Evolutionary conservation across 2,329 filamentous ascomycete genomes (phyloP).

Genomic region (Helotiales sp.): DNA sequence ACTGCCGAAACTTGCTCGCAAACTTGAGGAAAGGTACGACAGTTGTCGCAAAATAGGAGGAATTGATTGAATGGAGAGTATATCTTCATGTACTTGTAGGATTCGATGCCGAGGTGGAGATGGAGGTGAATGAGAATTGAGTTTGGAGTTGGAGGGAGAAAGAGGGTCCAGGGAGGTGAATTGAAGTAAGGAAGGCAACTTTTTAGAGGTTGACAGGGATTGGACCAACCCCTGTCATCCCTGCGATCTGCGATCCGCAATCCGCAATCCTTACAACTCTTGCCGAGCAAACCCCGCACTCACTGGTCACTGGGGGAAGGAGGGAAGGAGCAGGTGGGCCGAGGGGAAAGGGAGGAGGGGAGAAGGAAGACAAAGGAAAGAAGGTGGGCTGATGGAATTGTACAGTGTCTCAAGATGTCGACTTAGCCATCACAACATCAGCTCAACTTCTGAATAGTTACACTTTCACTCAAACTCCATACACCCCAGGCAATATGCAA

Average conservation of each 20-base stretch:
- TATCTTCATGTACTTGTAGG: neutral
- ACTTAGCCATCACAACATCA: neutral
- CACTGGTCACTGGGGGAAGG: neutral
- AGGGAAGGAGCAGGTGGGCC: neutral
- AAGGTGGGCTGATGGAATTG: neutral
- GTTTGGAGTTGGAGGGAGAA: constrained; percentile 10
- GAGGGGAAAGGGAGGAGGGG: neutral
- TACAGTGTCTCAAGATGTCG: neutral
- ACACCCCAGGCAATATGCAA: neutral
- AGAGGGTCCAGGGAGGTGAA: neutral
- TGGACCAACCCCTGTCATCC: neutral
- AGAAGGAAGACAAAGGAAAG: neutral
- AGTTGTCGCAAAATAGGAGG: neutral
- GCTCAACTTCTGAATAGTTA: neutral
- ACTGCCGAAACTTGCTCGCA: neutral
- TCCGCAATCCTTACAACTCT: neutral
- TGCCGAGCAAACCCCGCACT: neutral
- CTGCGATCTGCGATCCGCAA: too few species aligned
- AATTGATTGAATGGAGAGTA: neutral
- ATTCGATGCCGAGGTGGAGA: neutral
- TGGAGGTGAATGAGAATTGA: neutral
- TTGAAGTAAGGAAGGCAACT: neutral
- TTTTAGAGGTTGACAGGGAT: constrained; percentile 7
- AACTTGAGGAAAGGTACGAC: neutral
- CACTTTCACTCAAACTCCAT: neutral